A percentile compares a stretch with the other conserved stretches of the same genome.
These are phyloP conservation scores for Candida sanyaensis DNA, from an alignment of 1,139 yeast species.

Conservation along the genomic window DNA sequence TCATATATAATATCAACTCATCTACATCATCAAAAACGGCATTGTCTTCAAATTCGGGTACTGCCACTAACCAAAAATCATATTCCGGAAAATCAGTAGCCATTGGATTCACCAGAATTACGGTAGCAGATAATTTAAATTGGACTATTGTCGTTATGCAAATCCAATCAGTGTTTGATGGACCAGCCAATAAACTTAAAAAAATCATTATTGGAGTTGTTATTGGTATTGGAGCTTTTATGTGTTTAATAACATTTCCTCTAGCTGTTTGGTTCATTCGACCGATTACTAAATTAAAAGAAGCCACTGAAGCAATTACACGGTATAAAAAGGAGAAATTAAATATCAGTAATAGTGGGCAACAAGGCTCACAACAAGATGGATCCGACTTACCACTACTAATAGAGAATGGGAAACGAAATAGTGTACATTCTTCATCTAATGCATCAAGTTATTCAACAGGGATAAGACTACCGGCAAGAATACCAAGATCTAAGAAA, in stretches of 20 bases:
- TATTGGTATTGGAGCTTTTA: constrained; percentile 74
- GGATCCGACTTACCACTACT: neutral
- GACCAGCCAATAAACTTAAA: constrained; percentile 62
- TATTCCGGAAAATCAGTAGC: constrained; percentile 53
- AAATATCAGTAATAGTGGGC: constrained; percentile 6
- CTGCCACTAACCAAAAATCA: constrained; percentile 45
- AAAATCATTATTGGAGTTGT: constrained; percentile 78
- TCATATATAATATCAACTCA: constrained; percentile 27
- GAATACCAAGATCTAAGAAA: constrained; percentile 57
- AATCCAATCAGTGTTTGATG: constrained; percentile 55
- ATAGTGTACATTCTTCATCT: constrained; percentile 33
- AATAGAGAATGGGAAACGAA: constrained; percentile 17
- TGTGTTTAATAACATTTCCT: constrained; percentile 76
- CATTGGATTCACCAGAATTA: constrained; percentile 67
- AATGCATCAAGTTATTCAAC: constrained; percentile 37
- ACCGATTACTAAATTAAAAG: constrained; percentile 78
- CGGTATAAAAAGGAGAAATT: constrained; percentile 30
- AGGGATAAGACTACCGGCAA: constrained; percentile 47
- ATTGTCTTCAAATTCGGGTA: constrained; percentile 43
- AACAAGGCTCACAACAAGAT: neutral
- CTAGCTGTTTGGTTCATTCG: constrained; percentile 82
- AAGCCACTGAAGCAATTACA: constrained; percentile 74
- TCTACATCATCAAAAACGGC: constrained; percentile 45
- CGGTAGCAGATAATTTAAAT: constrained; percentile 36
- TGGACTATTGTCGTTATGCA: constrained; percentile 86